phyloP scores from a whole-genome alignment of 2,329 filamentous ascomycete species.

The Xylariaceae sp. region DNA sequence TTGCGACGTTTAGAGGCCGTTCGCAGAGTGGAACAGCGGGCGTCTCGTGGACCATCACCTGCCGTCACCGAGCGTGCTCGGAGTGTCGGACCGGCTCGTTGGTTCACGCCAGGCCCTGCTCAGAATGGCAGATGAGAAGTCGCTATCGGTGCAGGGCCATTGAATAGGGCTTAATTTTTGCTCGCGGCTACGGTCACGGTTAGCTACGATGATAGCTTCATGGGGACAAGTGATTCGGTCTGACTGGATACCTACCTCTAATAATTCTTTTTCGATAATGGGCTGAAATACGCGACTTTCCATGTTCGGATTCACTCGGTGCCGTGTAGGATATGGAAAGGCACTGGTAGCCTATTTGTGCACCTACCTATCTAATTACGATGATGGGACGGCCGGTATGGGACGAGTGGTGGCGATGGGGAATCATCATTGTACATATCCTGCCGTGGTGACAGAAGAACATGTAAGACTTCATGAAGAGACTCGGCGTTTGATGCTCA shows the following conservation, averaged over 20 bases:
- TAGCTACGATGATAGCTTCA: background rate
- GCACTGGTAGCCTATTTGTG: background rate
- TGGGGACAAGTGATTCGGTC: background rate
- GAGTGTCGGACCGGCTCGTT: constrained; percentile 7
- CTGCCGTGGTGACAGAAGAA: background rate
- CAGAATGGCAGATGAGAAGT: background rate
- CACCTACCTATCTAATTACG: background rate
- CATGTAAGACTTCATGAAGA: background rate
- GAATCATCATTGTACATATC: constrained; percentile 2
- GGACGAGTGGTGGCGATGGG: background rate
- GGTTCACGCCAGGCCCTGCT: background rate
- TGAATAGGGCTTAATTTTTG: background rate
- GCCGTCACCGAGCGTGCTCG: constrained; percentile 13
- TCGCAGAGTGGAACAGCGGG: constrained; percentile 32
- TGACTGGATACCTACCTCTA: background rate
- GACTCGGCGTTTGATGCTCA: background rate
- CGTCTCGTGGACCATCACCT: constrained; percentile 16
- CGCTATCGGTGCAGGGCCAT: background rate
- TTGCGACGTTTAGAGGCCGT: constrained; percentile 42
- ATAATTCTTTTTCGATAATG: background rate
- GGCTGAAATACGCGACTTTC: background rate
- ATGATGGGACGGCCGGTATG: background rate
- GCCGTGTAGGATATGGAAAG: background rate
- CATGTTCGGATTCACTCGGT: constrained; percentile 1
- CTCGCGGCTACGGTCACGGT: background rate